Evolutionary conservation across 1,139 yeast genomes (phyloP).

Genomic region (Lodderomyces beijingensis): DNA sequence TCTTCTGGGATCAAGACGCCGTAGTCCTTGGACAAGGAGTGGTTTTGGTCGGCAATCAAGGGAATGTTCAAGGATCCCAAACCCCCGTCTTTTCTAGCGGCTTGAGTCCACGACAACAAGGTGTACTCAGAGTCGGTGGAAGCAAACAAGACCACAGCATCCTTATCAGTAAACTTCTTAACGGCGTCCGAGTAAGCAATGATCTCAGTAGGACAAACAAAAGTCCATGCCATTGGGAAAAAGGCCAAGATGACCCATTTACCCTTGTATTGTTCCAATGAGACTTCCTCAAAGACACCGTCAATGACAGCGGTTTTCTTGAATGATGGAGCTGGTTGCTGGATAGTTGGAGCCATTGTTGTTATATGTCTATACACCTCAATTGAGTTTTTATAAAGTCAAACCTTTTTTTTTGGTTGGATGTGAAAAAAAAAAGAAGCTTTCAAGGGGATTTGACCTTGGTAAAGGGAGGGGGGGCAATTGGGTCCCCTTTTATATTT

Average conservation of each 20-base stretch:
- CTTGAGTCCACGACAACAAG: slow-evolving; percentile 96
- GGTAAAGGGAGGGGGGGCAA: too few species aligned
- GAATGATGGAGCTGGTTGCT: slow-evolving; percentile 94
- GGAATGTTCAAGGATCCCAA: slow-evolving; percentile 93
- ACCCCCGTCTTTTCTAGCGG: slow-evolving; percentile 96
- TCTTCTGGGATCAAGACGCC: slow-evolving; percentile 95
- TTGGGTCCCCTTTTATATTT: not conserved
- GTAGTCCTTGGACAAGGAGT: slow-evolving; percentile 87
- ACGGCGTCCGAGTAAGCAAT: slow-evolving; percentile 96
- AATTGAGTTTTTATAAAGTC: too few species aligned
- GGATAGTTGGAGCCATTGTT: slow-evolving; percentile 80
- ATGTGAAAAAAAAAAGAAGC: not conserved
- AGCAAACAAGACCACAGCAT: slow-evolving; percentile 86
- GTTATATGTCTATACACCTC: not conserved
- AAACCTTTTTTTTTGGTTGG: too few species aligned
- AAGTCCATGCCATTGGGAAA: slow-evolving; percentile 98
- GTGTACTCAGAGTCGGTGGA: slow-evolving; percentile 98
- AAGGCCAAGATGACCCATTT: slow-evolving; percentile 96
- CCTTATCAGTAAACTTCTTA: slow-evolving; percentile 82
- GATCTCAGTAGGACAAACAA: slow-evolving; percentile 98
- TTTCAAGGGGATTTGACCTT: not conserved
- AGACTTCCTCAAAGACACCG: slow-evolving; percentile 91
- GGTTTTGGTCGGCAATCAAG: slow-evolving; percentile 95
- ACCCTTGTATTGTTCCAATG: slow-evolving; percentile 93
- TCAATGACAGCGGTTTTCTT: slow-evolving; percentile 94